Percentiles rank a stretch among this genome's conserved stretches.
phyloP scores from a whole-genome alignment of 495 filamentous ascomycete species.

The Trichoderma reesei region DNA sequence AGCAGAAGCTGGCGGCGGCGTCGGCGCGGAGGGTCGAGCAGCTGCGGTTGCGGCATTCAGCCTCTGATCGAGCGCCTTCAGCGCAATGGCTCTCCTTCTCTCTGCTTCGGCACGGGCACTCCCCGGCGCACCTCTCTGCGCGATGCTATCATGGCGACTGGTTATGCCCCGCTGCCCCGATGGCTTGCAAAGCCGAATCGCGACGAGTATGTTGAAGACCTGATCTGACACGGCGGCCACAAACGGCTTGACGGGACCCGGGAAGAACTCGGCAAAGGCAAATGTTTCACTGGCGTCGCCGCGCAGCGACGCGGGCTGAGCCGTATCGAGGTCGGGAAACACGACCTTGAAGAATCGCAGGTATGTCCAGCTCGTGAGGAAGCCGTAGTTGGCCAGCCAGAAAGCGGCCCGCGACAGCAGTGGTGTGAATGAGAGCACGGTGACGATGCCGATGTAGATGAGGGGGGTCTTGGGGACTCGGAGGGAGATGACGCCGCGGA shows the following conservation, averaged over 20 bases:
- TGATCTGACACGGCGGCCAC: conserved; percentile 62
- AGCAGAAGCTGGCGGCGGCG: conserved; percentile 19
- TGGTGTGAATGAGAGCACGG: conserved; percentile 65
- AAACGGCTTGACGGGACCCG: conserved; percentile 70
- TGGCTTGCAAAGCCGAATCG: conserved; percentile 67
- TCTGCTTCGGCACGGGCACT: conserved; percentile 84
- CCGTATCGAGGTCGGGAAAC: conserved; percentile 50
- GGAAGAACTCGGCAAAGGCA: conserved; percentile 90
- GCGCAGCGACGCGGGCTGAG: conserved; percentile 54
- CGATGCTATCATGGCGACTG: conserved; percentile 45
- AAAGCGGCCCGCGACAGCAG: conserved; percentile 80
- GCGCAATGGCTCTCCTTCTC: conserved; percentile 73
- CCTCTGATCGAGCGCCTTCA: conserved; percentile 86
- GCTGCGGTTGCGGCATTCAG: conserved; percentile 67
- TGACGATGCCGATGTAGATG: conserved; percentile 68
- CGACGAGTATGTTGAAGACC: conserved; percentile 64
- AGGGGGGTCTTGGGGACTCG: conserved; percentile 87
- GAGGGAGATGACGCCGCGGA: conserved; percentile 76
- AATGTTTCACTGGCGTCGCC: conserved; percentile 96
- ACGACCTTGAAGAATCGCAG: conserved; percentile 83
- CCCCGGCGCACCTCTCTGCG: conserved; percentile 54
- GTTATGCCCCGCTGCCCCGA: conserved; percentile 82
- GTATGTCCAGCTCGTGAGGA: conserved; percentile 88
- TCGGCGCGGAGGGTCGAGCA: conserved; percentile 29
- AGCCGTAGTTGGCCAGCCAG: conserved; percentile 68